Percentiles rank a stretch among this genome's conserved stretches.
Conservation (phyloP, 371 early-diverging fungal species). For the Umbelopsis sp. region DNA sequence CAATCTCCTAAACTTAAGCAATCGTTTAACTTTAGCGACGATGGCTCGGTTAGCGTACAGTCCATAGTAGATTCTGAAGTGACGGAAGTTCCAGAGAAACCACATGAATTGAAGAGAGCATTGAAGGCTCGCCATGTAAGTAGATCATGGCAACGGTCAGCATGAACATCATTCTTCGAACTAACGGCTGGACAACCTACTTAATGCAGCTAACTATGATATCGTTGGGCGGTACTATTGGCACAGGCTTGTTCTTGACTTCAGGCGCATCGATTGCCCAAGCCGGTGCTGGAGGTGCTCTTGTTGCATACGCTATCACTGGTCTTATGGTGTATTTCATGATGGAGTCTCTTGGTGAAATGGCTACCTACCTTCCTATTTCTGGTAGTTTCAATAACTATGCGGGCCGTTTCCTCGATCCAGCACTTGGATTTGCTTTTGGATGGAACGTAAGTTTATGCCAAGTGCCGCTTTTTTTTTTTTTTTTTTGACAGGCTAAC, state of each 20-base stretch:
- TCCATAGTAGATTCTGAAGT: not conserved
- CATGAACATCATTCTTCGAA: not conserved
- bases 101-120: slow-evolving; percentile 48
- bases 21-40: not conserved
- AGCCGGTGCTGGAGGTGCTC: slow-evolving; percentile 85
- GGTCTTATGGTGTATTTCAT: slow-evolving; percentile 86
- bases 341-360: slow-evolving; percentile 84
- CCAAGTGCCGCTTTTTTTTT: slow-evolving; percentile 9
- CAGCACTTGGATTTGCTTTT: slow-evolving; percentile 83
- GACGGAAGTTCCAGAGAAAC: not conserved
- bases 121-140: slow-evolving; percentile 65
- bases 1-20: not conserved
- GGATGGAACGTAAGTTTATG: slow-evolving; percentile 73
- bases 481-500: not conserved
- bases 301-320: slow-evolving; percentile 73
- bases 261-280: slow-evolving; percentile 74
- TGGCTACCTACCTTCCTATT: slow-evolving; percentile 82
- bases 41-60: not conserved
- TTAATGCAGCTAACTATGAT: slow-evolving; percentile 72
- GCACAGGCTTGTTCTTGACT: slow-evolving; percentile 89
- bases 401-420: slow-evolving; percentile 84
- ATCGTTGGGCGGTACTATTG: slow-evolving; percentile 77
- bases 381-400: slow-evolving; percentile 87
- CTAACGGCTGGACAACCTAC: not conserved
- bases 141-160: not conserved